Base-by-base conservation (phyloP, 139 green algal species). In the Closterium sp. region DNA sequence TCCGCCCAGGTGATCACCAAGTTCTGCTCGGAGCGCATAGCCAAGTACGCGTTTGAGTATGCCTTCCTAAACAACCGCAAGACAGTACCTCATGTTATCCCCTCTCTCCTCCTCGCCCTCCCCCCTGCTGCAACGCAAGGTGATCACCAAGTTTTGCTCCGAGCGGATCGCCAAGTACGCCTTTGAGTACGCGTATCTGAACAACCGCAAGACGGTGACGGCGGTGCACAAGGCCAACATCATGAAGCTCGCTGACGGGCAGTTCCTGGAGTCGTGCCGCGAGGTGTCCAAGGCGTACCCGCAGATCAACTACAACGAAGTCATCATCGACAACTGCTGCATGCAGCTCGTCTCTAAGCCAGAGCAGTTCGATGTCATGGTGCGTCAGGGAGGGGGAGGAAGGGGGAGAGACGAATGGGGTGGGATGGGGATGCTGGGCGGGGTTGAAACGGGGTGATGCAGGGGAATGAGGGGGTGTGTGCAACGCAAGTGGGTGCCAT, bases 211-310 rank as follows among this genome's bases (percentile, higher is more conserved):
- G 88, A 97, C 95, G 88, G 93, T 95, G 85, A 95, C 93, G 27
- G 93, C 93, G 28, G 93, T 95, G 28, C 93, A 95, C 90, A 95
- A 95, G 90, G 93, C 93, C 5, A 95, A 95, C 93, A 95, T 95
- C 90, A 95, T 95, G 93, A 95, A 95, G 89, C 93, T 95, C n/a
- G 91, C 79, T 88, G 93, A 95, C 88, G 93, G 93, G 11, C 38
- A 50, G 38, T 50, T 50, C 38, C 38, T 50, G 38, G 92, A 96
- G 38, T 95, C 91, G 19, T 95, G 93, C 42, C 93, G 93, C 9
- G 91, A 93, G 70, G 93, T 95, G 45, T 92, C 93, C 79, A 95
- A 95, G 86, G 6, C 1, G 29, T 95, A 95, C 91, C 87, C 89
- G 73, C 89, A 30, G 19, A 95, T 95, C n/a, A 93, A 95, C 89